Evolutionary conservation across 176 grass and related monocot species (phyloP), one percentile per base, ranked within the genome.

Genomic region (Carex scoparia): DNA sequence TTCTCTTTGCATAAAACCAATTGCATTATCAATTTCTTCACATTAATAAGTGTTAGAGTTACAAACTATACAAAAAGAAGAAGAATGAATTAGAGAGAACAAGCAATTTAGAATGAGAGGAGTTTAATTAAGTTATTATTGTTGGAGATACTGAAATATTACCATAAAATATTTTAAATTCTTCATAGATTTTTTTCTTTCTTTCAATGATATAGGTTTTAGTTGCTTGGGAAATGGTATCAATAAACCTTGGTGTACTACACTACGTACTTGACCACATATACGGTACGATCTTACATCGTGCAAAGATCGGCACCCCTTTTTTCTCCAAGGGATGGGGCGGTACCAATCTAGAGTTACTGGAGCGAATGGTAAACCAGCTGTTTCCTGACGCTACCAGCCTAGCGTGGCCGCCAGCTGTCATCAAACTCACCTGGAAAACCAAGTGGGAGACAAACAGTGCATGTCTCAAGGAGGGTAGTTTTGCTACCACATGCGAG

Each of bases 291-390:
- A 86, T 93, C 76, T 86, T 98, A 61, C 91, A 98, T 81, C 82
- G 91, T 61, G 90, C 93, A 0, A 98, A 91, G 83, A 66, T 95
- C 74, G 94, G 91, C 54, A 94, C 91, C 35, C 96, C 96, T 7
- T 99, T 99, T 88, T 95, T 99, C 88, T 99, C 91, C 10, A 92
- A 94, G 72, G 96, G 96, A 72, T 95, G 90, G 90, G 96, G 91
- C 83, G 91, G 90, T 57, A 91, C 89, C 84, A 94, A 91, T 74
- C 93, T 95, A 58, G 86, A 88, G 69, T 86, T 99, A 87, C 85
- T 99, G 65, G 93, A 98, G 87, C 89, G 82, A 71, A 94, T 95
- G 85, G 96, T 92, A 57, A 90, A 95, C 68, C 96, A 94, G 87
- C 74, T 99, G 14, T 99, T 99, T 33, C 91, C 91, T 10, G 83